Base-by-base conservation (phyloP, 306 rosid species). In the Crotalaria pallida region DNA sequence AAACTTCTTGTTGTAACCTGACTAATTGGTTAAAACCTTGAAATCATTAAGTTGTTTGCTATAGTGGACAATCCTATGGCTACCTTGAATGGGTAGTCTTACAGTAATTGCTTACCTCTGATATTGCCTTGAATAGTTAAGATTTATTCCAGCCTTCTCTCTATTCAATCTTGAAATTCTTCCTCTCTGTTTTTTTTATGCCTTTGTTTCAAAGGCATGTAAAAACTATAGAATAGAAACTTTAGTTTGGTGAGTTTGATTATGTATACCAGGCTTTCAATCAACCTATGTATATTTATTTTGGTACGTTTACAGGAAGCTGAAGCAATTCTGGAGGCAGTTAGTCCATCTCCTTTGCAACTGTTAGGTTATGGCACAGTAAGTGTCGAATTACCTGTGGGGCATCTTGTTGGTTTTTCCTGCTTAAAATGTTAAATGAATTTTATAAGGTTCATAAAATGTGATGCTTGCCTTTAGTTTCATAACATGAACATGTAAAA, bases 311-410 rank as follows among this genome's bases (percentile, higher is more conserved):
- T 77, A 49, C 90, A 90, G 98, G 98, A 94, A 76, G 97, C 96
- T 70, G 97, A 94, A 82, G 97, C 98, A 66, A 94, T 94, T 77
- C 83, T 94, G 61, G 95, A 87, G 77, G 79, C 79, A 76, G 59
- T 90, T 75, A 83, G 77, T 41, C 95, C 92, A 63, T 81, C 97
- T 76, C 92, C 89, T 3, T 55, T 34, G 72, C 90, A 88, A 81
- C 77, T 81, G 77, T 63, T 94, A 24, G 92, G 97, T 58, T 90
- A 66, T 81, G 84, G 92, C 45, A 72, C 77, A 87, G 98, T 94
- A 88, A 87, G 94, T 63, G 24, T 77, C 73, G 64, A 64, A 65
- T 72, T 76, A 38, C 70, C 58, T 63, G 16, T 51, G 52, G 29
- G 61, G 36, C 57, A 58, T 65, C 67, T 69, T 56, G 7, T 11